Evolutionary conservation across 2,329 filamentous ascomycete genomes (phyloP).

Genomic region (Epichloe uncinata): DNA sequence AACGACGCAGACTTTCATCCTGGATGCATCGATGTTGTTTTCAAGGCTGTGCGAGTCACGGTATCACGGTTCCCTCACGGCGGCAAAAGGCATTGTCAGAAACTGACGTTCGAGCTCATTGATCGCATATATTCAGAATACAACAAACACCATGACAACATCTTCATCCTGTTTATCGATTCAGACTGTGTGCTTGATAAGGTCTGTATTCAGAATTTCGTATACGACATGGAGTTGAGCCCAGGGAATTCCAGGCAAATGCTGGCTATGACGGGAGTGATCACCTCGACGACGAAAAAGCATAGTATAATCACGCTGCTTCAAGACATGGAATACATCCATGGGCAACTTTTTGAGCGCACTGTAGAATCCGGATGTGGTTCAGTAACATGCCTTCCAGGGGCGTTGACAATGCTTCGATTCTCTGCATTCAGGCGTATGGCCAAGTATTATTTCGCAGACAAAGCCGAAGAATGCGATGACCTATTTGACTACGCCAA

Average conservation of each 20-base stretch:
- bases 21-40: conserved; percentile 79
- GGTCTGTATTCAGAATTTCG: conserved; percentile 89
- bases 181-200: conserved; percentile 91
- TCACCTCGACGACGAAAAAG: conserved; percentile 83
- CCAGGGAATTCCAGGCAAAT: conserved; percentile 85
- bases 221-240: conserved; percentile 97
- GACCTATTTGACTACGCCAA: conserved; percentile 96
- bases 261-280: conserved; percentile 95
- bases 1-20: conserved; percentile 66
- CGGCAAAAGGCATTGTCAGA: conserved; percentile 88
- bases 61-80: conserved; percentile 87
- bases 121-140: conserved; percentile 87
- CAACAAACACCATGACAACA: conserved; percentile 72
- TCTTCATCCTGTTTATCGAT: conserved; percentile 95
- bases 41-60: conserved; percentile 72
- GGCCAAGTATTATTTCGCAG: conserved; percentile 97
- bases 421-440: conserved; percentile 94
- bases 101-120: conserved; percentile 82
- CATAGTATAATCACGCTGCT: conserved; percentile 82
- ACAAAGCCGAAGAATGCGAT: conserved; percentile 89
- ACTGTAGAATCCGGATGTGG: conserved; percentile 92
- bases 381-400: conserved; percentile 85
- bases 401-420: conserved; percentile 87
- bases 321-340: conserved; percentile 97
- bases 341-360: conserved; percentile 90